phyloP scores from a whole-genome alignment of 2,329 filamentous ascomycete genomes.

The Verticillium tricorpus region DNA sequence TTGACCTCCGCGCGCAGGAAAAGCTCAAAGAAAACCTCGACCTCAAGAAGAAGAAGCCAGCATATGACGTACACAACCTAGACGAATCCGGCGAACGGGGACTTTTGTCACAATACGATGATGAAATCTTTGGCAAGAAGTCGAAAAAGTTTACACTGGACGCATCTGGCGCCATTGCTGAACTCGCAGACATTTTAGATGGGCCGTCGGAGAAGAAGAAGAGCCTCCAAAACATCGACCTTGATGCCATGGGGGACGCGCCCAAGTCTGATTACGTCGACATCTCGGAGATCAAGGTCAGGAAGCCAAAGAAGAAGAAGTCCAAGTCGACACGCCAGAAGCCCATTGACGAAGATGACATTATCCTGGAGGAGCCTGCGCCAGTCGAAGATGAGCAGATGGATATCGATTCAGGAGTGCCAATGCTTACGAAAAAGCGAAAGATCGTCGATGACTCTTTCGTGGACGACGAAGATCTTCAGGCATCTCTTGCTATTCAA shows the following conservation, averaged over 20 bases:
- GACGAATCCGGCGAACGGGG: conserved; percentile 60
- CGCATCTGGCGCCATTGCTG: conserved; percentile 64
- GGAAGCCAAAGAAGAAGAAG: conserved; percentile 94
- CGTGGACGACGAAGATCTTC: conserved; percentile 88
- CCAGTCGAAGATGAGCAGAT: conserved; percentile 51
- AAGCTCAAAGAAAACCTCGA: conserved; percentile 71
- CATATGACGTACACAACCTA: conserved; percentile 79
- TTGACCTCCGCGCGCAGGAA: conserved; percentile 67
- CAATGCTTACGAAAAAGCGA: conserved; percentile 52
- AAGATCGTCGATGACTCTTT: conserved; percentile 59
- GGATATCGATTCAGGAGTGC: conserved; percentile 66
- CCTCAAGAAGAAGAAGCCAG: conserved; percentile 83
- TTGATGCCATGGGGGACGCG: conserved; percentile 74
- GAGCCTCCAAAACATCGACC: conserved; percentile 67
- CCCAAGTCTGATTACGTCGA: conserved; percentile 86
- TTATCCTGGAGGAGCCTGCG: conserved; percentile 40
- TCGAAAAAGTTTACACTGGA: conserved; percentile 83
- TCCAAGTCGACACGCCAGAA: conserved; percentile 70
- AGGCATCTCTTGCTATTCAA: conserved; percentile 79
- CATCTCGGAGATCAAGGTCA: conserved; percentile 80
- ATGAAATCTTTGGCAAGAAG: conserved; percentile 90
- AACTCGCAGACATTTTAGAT: conserved; percentile 53
- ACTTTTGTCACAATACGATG: conserved; percentile 88
- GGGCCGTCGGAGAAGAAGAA: conserved; percentile 49
- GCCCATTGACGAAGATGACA: conserved; percentile 58